Evolutionary conservation across 2,329 filamentous ascomycete species (phyloP).

Genomic region (Rasamsonia emersonii): DNA sequence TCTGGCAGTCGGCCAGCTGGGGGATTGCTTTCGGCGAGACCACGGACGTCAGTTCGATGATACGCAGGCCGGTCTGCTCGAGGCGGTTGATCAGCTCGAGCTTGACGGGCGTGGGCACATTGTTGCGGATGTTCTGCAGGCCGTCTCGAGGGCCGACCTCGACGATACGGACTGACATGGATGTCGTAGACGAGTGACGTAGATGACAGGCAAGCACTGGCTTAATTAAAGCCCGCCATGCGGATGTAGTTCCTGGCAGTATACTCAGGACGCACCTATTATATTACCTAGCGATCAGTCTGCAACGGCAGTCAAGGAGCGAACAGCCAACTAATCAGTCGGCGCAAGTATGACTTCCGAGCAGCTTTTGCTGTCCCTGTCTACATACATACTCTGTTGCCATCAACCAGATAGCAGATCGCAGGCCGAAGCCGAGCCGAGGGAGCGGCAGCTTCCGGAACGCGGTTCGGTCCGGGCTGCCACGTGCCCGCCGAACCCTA

Average conservation of each 20-base stretch:
- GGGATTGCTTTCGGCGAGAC: constrained; percentile 80
- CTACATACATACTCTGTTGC: no score
- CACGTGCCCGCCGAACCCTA: no score
- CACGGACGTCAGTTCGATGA: constrained; percentile 75
- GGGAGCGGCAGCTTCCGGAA: no score
- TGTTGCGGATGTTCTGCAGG: constrained; percentile 73
- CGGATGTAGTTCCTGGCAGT: neutral
- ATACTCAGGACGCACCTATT: neutral
- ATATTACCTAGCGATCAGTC: neutral
- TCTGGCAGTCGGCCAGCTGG: constrained; percentile 48
- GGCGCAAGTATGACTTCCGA: no score
- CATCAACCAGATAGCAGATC: no score
- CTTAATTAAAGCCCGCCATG: neutral
- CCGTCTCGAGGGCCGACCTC: constrained; percentile 81
- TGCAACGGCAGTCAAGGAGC: no score
- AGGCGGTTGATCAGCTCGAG: constrained; percentile 65
- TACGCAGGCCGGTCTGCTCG: constrained; percentile 57
- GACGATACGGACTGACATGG: constrained; percentile 49
- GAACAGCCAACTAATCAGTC: no score
- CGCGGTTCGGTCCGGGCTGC: no score
- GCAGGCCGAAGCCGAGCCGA: no score
- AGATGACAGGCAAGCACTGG: neutral
- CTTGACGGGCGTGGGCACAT: constrained; percentile 63
- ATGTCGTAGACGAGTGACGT: constrained; percentile 1
- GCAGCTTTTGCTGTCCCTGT: no score